A percentile compares a stretch with the other conserved stretches of the same genome.
phyloP scores from a whole-genome alignment of 257 asterid genomes.

The Salvia rosmarinus region DNA sequence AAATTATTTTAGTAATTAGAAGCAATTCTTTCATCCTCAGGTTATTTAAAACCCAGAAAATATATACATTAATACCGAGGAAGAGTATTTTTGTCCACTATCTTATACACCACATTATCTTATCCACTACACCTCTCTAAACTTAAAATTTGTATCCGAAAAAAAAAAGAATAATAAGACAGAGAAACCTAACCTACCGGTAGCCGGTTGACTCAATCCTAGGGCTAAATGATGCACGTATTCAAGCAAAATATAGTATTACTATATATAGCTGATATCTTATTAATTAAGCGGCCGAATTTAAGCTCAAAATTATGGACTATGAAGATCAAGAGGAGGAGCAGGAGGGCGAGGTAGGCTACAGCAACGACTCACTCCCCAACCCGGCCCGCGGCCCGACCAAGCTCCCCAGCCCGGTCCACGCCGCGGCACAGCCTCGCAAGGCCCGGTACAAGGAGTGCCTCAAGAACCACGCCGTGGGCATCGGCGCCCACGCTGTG shows the following conservation, averaged over 20 bases:
- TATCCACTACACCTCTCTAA: slow-evolving; percentile 42
- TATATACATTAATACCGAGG: neutral
- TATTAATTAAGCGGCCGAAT: slow-evolving; percentile 25
- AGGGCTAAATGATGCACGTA: slow-evolving; percentile 38
- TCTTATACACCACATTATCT: slow-evolving; percentile 39
- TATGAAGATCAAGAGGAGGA: slow-evolving; percentile 62
- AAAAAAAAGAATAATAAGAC: neutral
- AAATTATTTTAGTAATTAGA: neutral
- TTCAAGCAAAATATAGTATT: slow-evolving; percentile 18
- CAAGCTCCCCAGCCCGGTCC: slow-evolving; percentile 36
- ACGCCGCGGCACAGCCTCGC: slow-evolving; percentile 35
- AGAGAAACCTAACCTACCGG: slow-evolving; percentile 26
- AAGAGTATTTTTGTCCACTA: slow-evolving; percentile 41
- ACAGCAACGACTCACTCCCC: slow-evolving; percentile 33
- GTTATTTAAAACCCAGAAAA: neutral
- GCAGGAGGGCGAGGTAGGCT: slow-evolving; percentile 46
- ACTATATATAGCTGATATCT: slow-evolving; percentile 32
- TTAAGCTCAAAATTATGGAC: slow-evolving; percentile 51
- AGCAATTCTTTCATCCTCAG: neutral
- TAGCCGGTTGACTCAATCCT: slow-evolving; percentile 36
- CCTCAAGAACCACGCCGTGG: slow-evolving; percentile 73
- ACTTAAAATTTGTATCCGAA: slow-evolving; percentile 15
- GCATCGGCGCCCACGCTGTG: slow-evolving; percentile 71
- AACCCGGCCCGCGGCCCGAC: slow-evolving; percentile 37
- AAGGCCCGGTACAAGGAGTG: slow-evolving; percentile 68